Conservation (phyloP, 169 alveolate genomes). For the Theileria orientalis region DNA sequence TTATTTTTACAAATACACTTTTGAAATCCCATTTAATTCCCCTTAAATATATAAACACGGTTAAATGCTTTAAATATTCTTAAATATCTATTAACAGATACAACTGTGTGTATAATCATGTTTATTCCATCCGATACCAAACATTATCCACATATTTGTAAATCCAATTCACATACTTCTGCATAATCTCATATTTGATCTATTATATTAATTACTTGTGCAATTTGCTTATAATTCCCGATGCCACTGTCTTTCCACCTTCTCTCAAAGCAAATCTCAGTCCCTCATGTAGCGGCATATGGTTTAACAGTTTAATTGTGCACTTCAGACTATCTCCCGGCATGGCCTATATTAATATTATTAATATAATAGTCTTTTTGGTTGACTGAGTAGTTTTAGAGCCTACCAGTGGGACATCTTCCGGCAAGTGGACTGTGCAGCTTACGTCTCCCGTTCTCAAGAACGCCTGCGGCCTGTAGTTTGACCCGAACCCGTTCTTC, state of each 20-base stretch:
- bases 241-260: conserved; percentile 93
- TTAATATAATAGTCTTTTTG: conserved; percentile 61
- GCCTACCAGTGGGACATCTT: conserved; percentile 78
- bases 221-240: conserved; percentile 86
- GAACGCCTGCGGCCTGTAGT: conserved; percentile 93
- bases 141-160: too few species aligned
- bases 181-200: too few species aligned
- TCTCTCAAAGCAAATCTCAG: conserved; percentile 92
- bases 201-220: too few species aligned
- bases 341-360: conserved; percentile 56
- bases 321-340: conserved; percentile 80
- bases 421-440: conserved; percentile 85
- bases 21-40: too few species aligned
- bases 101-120: too few species aligned
- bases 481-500: conserved; percentile 90
- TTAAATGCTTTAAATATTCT: background rate
- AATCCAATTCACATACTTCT: too few species aligned
- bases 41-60: background rate
- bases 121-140: too few species aligned
- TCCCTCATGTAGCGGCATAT: conserved; percentile 80
- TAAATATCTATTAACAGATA: background rate
- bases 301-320: conserved; percentile 77
- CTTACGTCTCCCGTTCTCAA: conserved; percentile 93
- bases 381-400: too few species aligned
- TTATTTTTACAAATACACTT: too few species aligned